A percentile compares a stretch with the other conserved stretches of the same genome.
These are phyloP conservation scores for Sungouiella blattae DNA, from an alignment of 805 yeast species.

Conservation along the genomic window DNA sequence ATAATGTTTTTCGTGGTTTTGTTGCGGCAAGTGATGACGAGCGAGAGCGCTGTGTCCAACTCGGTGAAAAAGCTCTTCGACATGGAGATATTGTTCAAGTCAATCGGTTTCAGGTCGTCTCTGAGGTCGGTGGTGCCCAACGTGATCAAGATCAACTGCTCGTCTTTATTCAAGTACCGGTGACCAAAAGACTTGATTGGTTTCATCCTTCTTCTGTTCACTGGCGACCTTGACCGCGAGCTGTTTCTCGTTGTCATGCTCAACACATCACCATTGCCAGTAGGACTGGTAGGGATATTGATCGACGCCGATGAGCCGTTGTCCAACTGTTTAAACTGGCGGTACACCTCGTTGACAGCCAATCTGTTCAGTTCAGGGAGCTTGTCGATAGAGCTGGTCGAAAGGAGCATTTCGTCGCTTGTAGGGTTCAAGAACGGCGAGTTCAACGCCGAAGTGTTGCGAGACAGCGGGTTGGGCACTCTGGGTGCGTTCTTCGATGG, in stretches of 20 bases:
- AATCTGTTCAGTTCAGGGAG: slow-evolving; percentile 31
- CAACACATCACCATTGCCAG: slow-evolving; percentile 17
- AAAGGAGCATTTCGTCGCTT: slow-evolving; percentile 15
- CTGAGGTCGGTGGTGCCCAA: slow-evolving; percentile 84
- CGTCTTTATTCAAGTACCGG: slow-evolving; percentile 58
- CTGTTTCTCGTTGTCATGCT: slow-evolving; percentile 6
- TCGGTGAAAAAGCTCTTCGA: slow-evolving; percentile 77
- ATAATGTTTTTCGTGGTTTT: slow-evolving; percentile 24
- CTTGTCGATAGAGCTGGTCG: slow-evolving; percentile 34
- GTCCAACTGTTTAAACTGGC: slow-evolving; percentile 32
- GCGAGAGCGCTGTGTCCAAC: slow-evolving; percentile 81
- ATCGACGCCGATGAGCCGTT: slow-evolving; percentile 19
- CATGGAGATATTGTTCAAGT: slow-evolving; percentile 69
- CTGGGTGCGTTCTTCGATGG: slow-evolving; percentile 28
- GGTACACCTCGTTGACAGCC: slow-evolving; percentile 36
- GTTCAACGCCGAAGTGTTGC: slow-evolving; percentile 8
- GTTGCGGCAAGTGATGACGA: slow-evolving; percentile 50
- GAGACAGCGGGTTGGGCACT: slow-evolving; percentile 13
- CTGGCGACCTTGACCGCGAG: slow-evolving; percentile 14
- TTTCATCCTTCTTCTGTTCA: slow-evolving; percentile 27
- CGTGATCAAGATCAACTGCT: slow-evolving; percentile 73
- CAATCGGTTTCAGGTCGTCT: slow-evolving; percentile 53
- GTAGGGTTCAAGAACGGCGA: slow-evolving; percentile 15
- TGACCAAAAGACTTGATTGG: slow-evolving; percentile 87
- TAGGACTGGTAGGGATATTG: slow-evolving; percentile 4